Conservation (phyloP, 805 yeast genomes). For the Metschnikowia matae region DNA sequence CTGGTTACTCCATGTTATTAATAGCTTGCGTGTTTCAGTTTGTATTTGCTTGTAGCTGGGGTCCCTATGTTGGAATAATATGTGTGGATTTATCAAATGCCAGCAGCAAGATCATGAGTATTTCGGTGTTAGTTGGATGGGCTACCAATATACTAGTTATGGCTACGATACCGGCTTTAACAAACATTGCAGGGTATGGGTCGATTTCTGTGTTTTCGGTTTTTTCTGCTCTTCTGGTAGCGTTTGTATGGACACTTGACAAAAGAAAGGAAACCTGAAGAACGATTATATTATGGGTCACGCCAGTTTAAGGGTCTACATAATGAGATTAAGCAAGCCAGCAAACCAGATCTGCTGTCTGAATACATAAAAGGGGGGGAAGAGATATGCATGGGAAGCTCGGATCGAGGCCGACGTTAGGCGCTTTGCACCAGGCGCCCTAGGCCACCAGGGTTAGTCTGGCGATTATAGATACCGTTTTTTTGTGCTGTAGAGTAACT, state of each 20-base stretch:
- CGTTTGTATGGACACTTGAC: conserved; percentile 7
- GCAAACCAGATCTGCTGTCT: neutral
- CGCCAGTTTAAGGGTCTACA: neutral
- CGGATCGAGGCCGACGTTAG: neutral
- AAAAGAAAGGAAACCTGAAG: neutral
- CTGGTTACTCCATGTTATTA: conserved; percentile 13
- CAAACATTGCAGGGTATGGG: conserved; percentile 17
- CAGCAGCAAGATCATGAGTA: conserved; percentile 18
- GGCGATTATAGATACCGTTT: neutral
- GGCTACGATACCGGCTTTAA: conserved; percentile 12
- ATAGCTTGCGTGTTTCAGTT: conserved; percentile 20
- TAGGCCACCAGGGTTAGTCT: neutral
- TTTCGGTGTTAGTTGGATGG: conserved; percentile 22
- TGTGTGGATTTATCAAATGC: conserved; percentile 22
- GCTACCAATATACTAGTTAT: conserved; percentile 21
- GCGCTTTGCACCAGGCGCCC: neutral
- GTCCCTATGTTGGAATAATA: conserved; percentile 27
- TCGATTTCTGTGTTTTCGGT: conserved; percentile 20
- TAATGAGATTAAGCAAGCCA: neutral
- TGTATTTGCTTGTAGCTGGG: conserved; percentile 29
- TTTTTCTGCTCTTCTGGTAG: conserved; percentile 16
- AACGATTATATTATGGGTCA: neutral
- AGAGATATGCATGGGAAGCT: neutral
- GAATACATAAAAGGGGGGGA: neutral
- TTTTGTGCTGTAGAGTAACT: neutral